Evolutionary conservation across 495 filamentous ascomycete species (phyloP).

Genomic region (Penicillium subrubescens): DNA sequence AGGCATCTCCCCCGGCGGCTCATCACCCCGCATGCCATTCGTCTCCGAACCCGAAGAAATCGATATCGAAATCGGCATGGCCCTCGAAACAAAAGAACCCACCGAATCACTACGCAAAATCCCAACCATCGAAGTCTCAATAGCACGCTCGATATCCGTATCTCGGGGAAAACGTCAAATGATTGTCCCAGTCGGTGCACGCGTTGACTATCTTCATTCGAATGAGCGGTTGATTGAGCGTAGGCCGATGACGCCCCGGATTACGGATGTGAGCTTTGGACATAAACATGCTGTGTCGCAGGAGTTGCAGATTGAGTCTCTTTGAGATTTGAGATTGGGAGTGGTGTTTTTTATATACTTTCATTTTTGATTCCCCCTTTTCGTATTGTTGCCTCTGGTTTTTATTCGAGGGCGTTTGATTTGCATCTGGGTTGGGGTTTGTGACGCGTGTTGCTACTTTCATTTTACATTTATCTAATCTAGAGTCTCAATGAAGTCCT

Average conservation of each 20-base stretch:
- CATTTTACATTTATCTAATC: not conserved
- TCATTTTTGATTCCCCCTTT: not conserved
- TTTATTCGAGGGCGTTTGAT: not conserved
- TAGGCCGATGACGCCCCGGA: conserved; percentile 27
- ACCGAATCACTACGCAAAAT: not conserved
- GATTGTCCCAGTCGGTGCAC: conserved; percentile 38
- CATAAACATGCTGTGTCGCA: conserved; percentile 43
- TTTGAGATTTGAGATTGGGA: conserved; percentile 25
- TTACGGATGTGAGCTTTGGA: conserved; percentile 33
- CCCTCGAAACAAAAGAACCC: not conserved
- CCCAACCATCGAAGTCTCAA: conserved; percentile 41
- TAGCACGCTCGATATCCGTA: conserved; percentile 45
- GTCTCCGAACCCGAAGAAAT: conserved; percentile 12
- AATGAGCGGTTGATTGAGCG: conserved; percentile 33
- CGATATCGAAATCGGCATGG: conserved; percentile 6
- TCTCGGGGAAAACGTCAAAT: conserved; percentile 39
- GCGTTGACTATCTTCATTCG: conserved; percentile 26
- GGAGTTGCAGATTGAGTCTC: conserved; percentile 41
- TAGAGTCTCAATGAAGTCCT: not conserved
- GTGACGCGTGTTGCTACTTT: not conserved
- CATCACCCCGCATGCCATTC: conserved; percentile 22
- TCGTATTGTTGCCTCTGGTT: not conserved
- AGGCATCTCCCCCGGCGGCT: conserved; percentile 3
- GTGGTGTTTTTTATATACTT: not conserved
- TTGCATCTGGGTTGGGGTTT: not conserved